phyloP scores from a whole-genome alignment of 192 early-diverging fungal genomes.

The Podila clonocystis region DNA sequence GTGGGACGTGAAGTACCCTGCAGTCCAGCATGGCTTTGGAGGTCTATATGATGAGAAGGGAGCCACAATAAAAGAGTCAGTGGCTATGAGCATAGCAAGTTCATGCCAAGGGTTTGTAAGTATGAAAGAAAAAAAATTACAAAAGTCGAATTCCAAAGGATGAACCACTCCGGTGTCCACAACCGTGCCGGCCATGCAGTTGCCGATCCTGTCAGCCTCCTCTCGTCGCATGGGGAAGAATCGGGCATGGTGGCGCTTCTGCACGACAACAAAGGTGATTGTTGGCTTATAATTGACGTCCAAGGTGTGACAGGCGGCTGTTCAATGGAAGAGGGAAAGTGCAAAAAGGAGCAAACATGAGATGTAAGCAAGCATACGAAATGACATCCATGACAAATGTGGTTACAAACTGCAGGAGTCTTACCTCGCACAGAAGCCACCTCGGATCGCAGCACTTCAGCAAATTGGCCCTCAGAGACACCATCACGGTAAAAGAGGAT shows the following conservation, averaged over 20 bases:
- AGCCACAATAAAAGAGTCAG: background rate
- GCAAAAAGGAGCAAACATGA: background rate
- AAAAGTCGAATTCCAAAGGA: conserved; percentile 89
- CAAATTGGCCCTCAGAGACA: conserved; percentile 89
- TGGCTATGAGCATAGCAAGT: background rate
- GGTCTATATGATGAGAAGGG: conserved; percentile 29
- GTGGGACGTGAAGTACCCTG: conserved; percentile 96
- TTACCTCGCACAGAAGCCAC: conserved; percentile 68
- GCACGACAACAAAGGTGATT: conserved; percentile 86
- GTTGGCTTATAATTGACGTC: conserved; percentile 78
- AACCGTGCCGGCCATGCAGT: conserved; percentile 86
- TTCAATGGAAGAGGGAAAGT: conserved; percentile 24
- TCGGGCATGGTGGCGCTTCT: conserved; percentile 90
- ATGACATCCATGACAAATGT: background rate
- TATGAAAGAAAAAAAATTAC: conserved; percentile 28
- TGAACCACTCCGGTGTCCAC: conserved; percentile 78
- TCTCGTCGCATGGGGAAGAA: conserved; percentile 77
- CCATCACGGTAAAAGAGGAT: conserved; percentile 94
- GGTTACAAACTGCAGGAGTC: background rate
- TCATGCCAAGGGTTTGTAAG: background rate
- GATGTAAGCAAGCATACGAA: no score
- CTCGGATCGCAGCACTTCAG: conserved; percentile 78
- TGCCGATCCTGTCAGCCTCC: conserved; percentile 78
- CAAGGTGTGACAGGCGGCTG: conserved; percentile 68
- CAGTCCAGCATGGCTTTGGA: conserved; percentile 91